Base-by-base conservation (phyloP, 805 yeast genomes). In the Saccharomycopsis capsularis region DNA sequence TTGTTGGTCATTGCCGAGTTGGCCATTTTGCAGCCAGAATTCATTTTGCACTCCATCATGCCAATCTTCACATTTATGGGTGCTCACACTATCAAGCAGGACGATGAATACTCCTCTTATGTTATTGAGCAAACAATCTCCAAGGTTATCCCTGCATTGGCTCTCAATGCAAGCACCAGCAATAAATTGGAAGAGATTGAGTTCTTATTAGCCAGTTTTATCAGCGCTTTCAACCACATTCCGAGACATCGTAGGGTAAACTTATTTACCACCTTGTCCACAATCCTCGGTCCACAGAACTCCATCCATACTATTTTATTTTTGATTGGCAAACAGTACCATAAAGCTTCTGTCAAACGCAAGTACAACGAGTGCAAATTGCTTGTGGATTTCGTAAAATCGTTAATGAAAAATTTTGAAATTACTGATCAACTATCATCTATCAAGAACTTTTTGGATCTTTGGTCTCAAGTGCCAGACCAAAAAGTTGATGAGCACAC, bases 11-110 rank as follows among this genome's bases (percentile, higher is more conserved):
- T 93, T 56, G 85, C 97, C 2, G 83, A 88, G 43, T 69, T 93
- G 56, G 98, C 98, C 0, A 72, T 88, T 0, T 68, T 93, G 48
- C 85, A 91, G 11, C 96, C 98, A 6, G 97, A 91, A 60, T 78
- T 85, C 27, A 89, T 93, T 25, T 70, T 93, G 47, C 98, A 93
- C 67, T 85, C 96, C 2, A 96, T 93, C 6, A 93, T 93, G 99
- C 99, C 99, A n/a, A 91, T 93, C 45, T 93, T 93, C 71, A 93
- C 99, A 1, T 93, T 93, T 59, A 93, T 93, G 98, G 99, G 99
- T 52, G 95, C 98, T 11, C 95, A 89, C 60, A 90, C 97, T 13
- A 78, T 93, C 46, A 82, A 96, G 60, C 96, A 93, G 67, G 99
- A 93, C 64, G 98, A 93, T 64, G 97, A 88, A 62, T 91, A 86